A percentile compares a stretch with the other conserved stretches of the same genome.
phyloP scores from a whole-genome alignment of 108 stramenopile species.

The Mayamaea pseudoterrestris region DNA sequence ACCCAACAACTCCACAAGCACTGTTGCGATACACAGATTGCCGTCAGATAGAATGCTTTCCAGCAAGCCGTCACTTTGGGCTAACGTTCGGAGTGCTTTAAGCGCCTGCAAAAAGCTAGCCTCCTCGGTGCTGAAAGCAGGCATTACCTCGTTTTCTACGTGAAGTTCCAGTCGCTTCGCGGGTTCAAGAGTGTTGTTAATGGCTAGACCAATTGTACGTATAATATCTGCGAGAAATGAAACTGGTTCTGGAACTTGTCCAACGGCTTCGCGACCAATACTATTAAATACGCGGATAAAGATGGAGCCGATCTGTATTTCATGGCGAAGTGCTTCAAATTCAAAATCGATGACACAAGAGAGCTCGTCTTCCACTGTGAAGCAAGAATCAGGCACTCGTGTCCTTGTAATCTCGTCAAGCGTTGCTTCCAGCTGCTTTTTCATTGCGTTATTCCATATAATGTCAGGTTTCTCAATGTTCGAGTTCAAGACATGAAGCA shows the following conservation, averaged over 20 bases:
- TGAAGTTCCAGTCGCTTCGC: too few species aligned
- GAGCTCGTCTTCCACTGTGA: slow-evolving; percentile 26
- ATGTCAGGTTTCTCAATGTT: slow-evolving; percentile 45
- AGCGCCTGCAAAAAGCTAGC: too few species aligned
- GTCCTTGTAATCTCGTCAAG: slow-evolving; percentile 21
- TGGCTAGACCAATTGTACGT: too few species aligned
- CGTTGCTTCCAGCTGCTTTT: slow-evolving; percentile 37
- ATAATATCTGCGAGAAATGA: slow-evolving; percentile 26
- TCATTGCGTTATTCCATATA: slow-evolving; percentile 70
- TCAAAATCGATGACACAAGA: slow-evolving; percentile 14
- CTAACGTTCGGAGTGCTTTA: too few species aligned
- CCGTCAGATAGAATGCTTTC: too few species aligned
- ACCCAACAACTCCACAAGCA: slow-evolving; percentile 34
- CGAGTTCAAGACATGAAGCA: slow-evolving; percentile 39
- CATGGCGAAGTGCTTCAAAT: slow-evolving; percentile 31
- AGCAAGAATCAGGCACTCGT: slow-evolving; percentile 13
- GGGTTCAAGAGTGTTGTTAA: too few species aligned
- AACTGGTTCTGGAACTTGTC: slow-evolving; percentile 24
- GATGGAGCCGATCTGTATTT: slow-evolving; percentile 48
- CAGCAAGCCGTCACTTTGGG: too few species aligned
- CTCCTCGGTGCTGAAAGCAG: too few species aligned
- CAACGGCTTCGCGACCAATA: slow-evolving; percentile 26
- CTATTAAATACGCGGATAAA: slow-evolving; percentile 61
- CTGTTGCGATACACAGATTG: too few species aligned
- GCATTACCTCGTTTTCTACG: too few species aligned